Evolutionary conservation across 371 early-diverging fungal genomes (phyloP).

Genomic region (Lichtheimia ornata): DNA sequence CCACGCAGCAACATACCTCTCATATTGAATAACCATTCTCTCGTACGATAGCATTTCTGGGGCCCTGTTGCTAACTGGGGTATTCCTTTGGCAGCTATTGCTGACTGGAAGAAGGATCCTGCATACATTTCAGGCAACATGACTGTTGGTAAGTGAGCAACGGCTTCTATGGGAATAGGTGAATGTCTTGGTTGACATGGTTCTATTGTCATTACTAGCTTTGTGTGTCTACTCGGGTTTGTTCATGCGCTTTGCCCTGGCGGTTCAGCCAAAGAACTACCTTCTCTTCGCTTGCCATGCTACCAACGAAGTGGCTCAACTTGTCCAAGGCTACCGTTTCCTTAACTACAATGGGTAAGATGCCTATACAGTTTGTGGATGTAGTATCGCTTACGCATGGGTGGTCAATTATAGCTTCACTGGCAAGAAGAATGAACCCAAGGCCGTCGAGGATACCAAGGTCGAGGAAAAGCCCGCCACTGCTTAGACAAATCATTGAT

Average conservation of each 20-base stretch:
- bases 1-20: too few species aligned
- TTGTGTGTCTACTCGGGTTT: conserved; percentile 82
- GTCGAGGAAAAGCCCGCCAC: conserved; percentile 7
- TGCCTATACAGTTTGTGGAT: background rate
- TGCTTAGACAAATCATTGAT: conserved; percentile 1
- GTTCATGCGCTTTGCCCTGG: conserved; percentile 96
- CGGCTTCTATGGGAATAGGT: background rate
- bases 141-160: conserved; percentile 69
- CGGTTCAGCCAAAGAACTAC: conserved; percentile 89
- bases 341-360: conserved; percentile 70
- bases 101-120: conserved; percentile 90
- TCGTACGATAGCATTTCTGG: conserved; percentile 77
- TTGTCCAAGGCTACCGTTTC: conserved; percentile 85
- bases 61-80: conserved; percentile 98
- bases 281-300: conserved; percentile 92
- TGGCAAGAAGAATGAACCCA: background rate
- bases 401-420: too few species aligned
- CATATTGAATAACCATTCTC: background rate
- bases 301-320: conserved; percentile 87
- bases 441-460: background rate
- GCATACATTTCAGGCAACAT: conserved; percentile 94
- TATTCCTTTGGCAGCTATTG: conserved; percentile 93
- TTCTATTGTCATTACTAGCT: conserved; percentile 32
- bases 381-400: background rate
- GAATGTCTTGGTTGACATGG: background rate